Evolutionary conservation across 768 basidiomycete genomes (phyloP).

Genomic region (Coprinopsis strossmayeri): DNA sequence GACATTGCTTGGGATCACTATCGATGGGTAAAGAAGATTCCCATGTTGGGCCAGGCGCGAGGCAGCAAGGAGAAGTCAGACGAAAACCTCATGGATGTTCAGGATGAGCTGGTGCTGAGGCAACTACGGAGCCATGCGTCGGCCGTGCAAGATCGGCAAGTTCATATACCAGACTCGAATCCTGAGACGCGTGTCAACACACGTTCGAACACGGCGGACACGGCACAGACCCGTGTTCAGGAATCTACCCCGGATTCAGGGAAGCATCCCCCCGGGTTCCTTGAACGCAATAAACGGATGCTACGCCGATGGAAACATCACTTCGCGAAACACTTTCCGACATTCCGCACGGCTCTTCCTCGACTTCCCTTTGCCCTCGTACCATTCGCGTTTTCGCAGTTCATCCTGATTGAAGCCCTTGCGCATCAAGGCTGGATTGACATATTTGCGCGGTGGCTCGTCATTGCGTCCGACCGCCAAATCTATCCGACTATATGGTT

Average conservation of each 20-base stretch:
- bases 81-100: neutral
- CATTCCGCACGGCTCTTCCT: constrained; percentile 54
- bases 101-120: neutral
- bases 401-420: constrained; percentile 87
- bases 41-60: neutral
- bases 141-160: neutral
- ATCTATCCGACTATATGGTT: constrained; percentile 54
- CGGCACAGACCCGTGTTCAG: neutral
- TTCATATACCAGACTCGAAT: neutral
- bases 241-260: neutral
- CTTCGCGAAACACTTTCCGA: constrained; percentile 51
- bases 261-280: neutral
- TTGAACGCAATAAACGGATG: neutral
- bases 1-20: constrained; percentile 60
- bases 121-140: neutral
- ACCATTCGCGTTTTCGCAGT: constrained; percentile 91
- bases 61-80: neutral
- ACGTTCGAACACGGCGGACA: constrained; percentile 2
- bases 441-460: constrained; percentile 68
- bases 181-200: constrained; percentile 4
- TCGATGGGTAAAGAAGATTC: constrained; percentile 16
- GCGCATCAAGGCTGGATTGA: constrained; percentile 82
- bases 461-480: constrained; percentile 33
- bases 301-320: constrained; percentile 20
- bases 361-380: constrained; percentile 76